A percentile compares a stretch with the other conserved stretches of the same genome.
Conservation (phyloP, 78 protist genomes). For the Cyanophora paradoxa region DNA sequence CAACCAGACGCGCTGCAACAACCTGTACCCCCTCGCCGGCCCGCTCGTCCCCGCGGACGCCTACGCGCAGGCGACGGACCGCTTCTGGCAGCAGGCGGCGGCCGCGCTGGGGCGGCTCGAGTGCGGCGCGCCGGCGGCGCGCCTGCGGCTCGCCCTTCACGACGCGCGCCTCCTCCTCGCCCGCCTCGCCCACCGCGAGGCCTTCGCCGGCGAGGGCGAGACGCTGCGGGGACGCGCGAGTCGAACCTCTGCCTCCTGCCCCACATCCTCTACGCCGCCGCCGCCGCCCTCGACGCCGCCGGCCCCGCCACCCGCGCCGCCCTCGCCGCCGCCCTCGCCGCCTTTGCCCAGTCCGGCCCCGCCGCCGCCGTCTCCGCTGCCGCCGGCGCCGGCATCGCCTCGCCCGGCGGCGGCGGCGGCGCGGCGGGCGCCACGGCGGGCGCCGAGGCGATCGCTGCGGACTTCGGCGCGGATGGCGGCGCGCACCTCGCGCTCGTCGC, state of each 20-base stretch:
- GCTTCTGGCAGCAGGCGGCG: background rate
- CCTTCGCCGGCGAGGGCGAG: slow-evolving; percentile 9
- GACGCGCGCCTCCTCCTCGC: slow-evolving; percentile 21
- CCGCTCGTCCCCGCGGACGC: background rate
- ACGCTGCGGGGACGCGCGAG: slow-evolving; percentile 12
- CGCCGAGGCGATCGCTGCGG: too few relatives aligned
- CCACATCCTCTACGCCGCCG: background rate
- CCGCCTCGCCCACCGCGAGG: slow-evolving; percentile 1
- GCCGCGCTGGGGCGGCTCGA: too few relatives aligned
- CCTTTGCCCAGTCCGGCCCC: background rate
- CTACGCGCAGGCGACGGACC: background rate
- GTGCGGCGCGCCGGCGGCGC: slow-evolving; percentile 7
- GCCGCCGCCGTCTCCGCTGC: background rate
- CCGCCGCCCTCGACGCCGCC: background rate
- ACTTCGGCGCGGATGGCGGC: background rate
- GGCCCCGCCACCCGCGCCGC: background rate
- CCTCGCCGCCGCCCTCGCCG: background rate
- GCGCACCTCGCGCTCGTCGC: too few relatives aligned
- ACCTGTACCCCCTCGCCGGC: slow-evolving; percentile 51
- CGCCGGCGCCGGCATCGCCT: background rate
- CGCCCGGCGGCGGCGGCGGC: background rate
- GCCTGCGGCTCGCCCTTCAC: background rate
- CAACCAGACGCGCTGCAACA: slow-evolving; percentile 62
- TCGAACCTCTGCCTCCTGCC: slow-evolving; percentile 5
- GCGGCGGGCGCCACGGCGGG: too few relatives aligned